phyloP scores from a whole-genome alignment of 176 grass and related monocot species.

The Cymbopogon citratus region DNA sequence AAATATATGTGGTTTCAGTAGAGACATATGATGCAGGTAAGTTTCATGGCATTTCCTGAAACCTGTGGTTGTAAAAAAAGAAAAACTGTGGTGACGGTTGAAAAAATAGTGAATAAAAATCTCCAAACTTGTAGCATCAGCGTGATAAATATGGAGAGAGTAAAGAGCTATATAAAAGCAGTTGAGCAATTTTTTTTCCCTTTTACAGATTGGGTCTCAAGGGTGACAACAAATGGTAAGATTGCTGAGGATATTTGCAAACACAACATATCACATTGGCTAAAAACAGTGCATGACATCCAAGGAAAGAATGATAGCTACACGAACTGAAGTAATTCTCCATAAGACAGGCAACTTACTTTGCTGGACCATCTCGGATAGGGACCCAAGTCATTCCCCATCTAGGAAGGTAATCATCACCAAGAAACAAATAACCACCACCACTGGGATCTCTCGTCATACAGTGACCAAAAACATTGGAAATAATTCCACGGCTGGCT shows the following conservation, averaged over 20 bases:
- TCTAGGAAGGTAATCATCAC: slow-evolving; percentile 65
- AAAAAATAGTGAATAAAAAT: neutral
- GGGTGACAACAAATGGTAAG: slow-evolving; percentile 2
- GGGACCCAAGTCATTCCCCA: slow-evolving; percentile 90
- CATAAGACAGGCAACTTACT: slow-evolving; percentile 41
- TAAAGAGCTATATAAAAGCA: neutral
- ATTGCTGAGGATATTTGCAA: slow-evolving; percentile 19
- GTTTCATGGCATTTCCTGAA: neutral
- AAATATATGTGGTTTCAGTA: too few species aligned
- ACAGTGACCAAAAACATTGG: slow-evolving; percentile 74
- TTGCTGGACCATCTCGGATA: slow-evolving; percentile 50
- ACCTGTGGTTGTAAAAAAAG: too few species aligned
- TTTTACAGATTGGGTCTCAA: slow-evolving; percentile 1
- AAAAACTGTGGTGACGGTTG: neutral
- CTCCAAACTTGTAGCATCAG: neutral
- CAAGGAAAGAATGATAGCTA: slow-evolving; percentile 1
- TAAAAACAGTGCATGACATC: slow-evolving; percentile 20
- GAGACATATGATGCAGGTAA: too few species aligned
- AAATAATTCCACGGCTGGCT: slow-evolving; percentile 55
- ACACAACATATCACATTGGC: neutral
- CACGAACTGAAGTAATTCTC: neutral
- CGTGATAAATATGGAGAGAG: neutral
- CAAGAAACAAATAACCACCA: slow-evolving; percentile 84
- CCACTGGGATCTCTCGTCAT: slow-evolving; percentile 47
- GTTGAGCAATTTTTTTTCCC: neutral